Evolutionary conservation across 2,329 filamentous ascomycete species (phyloP).

Genomic region (Cordyceps fumosorosea): DNA sequence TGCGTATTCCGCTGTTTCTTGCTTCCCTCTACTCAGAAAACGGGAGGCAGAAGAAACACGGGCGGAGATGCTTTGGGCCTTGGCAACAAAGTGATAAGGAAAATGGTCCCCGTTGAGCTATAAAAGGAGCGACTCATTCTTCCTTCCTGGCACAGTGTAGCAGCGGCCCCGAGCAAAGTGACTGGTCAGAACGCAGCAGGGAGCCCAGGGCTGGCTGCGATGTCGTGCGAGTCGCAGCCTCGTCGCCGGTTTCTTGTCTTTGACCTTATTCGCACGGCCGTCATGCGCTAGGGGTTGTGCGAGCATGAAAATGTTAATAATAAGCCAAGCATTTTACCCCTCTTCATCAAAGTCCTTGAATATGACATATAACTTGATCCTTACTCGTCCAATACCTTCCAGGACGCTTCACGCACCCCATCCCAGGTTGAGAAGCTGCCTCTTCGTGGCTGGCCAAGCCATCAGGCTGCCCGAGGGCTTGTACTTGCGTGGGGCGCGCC

Average conservation of each 20-base stretch:
- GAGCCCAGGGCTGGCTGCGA: background rate
- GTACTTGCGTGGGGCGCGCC: background rate
- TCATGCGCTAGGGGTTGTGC: background rate
- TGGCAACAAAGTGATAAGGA: background rate
- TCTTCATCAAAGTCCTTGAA: background rate
- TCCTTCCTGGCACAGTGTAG: background rate
- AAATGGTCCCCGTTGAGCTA: background rate
- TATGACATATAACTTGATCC: background rate
- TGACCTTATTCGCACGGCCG: background rate
- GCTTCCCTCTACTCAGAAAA: background rate
- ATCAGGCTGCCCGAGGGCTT: background rate
- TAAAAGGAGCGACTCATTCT: background rate
- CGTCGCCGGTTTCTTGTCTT: background rate
- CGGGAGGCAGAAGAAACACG: background rate
- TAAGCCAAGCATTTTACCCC: background rate
- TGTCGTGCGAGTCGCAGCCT: conserved; percentile 7
- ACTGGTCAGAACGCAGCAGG: background rate
- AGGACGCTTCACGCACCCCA: background rate
- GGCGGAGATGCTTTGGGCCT: background rate
- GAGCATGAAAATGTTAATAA: too few relatives aligned
- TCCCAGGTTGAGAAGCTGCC: conserved; percentile 2
- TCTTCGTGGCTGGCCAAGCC: background rate
- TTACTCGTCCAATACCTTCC: conserved; percentile 1
- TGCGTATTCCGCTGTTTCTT: too few relatives aligned
- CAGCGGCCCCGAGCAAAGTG: background rate